Conservation (phyloP, 345 rosid species). For the Ceriops decandra region DNA sequence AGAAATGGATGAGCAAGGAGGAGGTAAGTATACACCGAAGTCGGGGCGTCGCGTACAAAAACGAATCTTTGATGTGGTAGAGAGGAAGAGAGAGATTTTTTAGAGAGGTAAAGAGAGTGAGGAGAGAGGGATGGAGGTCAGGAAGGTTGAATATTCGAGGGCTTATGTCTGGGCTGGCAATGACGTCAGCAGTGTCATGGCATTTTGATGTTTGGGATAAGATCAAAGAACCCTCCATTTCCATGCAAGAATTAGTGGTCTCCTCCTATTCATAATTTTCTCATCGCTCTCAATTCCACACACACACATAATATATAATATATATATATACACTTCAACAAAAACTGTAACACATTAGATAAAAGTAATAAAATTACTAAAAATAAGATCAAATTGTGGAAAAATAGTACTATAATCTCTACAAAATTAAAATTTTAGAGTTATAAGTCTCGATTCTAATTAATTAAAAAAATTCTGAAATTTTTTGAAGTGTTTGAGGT, state of each 20-base stretch:
- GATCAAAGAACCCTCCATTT: slow-evolving; percentile 19
- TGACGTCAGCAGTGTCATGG: slow-evolving; percentile 21
- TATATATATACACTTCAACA: too few species aligned
- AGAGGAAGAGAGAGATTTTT: not conserved
- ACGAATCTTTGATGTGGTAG: slow-evolving; percentile 47
- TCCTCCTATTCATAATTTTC: not conserved
- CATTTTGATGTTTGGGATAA: slow-evolving; percentile 22
- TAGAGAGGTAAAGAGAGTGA: slow-evolving; percentile 4
- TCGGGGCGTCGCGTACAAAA: slow-evolving; percentile 80
- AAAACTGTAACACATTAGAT: too few species aligned
- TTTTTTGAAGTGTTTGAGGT: too few species aligned
- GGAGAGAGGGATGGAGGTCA: slow-evolving; percentile 6
- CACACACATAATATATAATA: too few species aligned
- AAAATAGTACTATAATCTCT: too few species aligned
- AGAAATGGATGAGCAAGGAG: not conserved
- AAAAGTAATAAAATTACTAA: too few species aligned
- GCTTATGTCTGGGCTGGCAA: slow-evolving; percentile 34
- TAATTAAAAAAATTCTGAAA: too few species aligned
- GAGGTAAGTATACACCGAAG: slow-evolving; percentile 23
- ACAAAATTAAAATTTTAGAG: too few species aligned
- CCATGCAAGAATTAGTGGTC: not conserved
- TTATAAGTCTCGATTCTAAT: too few species aligned
- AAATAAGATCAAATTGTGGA: too few species aligned
- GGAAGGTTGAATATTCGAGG: slow-evolving; percentile 41
- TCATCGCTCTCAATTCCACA: too few species aligned